Base-by-base conservation (phyloP, 768 basidiomycete genomes). In the Lactarius deliciosus region DNA sequence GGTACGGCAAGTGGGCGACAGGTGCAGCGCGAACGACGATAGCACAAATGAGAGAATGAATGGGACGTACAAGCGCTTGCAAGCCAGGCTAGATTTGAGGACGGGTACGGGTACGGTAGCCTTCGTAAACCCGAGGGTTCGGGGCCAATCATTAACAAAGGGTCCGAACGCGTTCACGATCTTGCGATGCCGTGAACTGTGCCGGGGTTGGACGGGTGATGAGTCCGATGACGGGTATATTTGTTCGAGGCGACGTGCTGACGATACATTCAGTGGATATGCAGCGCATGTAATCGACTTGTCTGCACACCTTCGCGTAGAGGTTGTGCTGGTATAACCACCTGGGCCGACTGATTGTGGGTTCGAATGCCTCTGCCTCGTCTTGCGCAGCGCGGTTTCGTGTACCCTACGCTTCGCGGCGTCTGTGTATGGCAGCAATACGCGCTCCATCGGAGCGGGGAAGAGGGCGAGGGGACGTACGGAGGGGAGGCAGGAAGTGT, bases 201-300 rank as follows among this genome's bases (percentile, higher is more conserved):
- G 88, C 77, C 0, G 95, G 93, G 0, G 87, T 88, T n/a, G 95
- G 94, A 92, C 22, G 95, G 94, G n/a, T 28, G 28, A 28, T 28
- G 28, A 28, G 28, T 28, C 28, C 87, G 86, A 75, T 91, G 96
- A 60, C 90, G 86, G 5, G 95, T 96, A 72, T 84, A 87, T 1
- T 85, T 74, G 72, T 97, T 98, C 36, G 92, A 94, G 3, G 92
- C 95, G 60, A 97, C 86, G 74, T 98, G 95, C 94, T 97, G 73
- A 9, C 53, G 38, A 45, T 40, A 43, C 57, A 68, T 45, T 68
- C 38, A 72, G 56, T 15, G 60, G 30, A 36, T 58, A 20, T 30
- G 15, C 16, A 20, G 32, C 15, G 40, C 22, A 43, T 50, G n/a
- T 6, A 28, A 8, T 22, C 22, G 1, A 28, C 47, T 18, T 30